phyloP scores from a whole-genome alignment of 805 yeast genomes.

The Starmerella bombi region DNA sequence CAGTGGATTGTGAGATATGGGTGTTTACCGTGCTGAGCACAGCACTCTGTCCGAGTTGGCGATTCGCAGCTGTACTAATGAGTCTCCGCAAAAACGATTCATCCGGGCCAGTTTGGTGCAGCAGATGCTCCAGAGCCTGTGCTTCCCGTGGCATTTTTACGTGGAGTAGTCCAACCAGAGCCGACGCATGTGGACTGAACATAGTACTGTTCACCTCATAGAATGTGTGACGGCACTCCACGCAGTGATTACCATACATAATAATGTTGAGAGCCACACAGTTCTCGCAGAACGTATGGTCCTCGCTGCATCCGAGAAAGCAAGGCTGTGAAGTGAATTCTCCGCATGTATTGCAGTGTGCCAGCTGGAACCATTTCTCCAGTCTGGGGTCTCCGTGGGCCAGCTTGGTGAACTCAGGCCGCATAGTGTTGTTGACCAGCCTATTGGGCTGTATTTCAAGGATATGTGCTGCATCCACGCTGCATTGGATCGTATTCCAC shows the following conservation, averaged over 20 bases:
- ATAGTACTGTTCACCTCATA: neutral
- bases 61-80: too few relatives aligned
- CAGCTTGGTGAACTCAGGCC: slow-evolving; percentile 2
- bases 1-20: neutral
- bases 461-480: too few relatives aligned
- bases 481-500: too few relatives aligned
- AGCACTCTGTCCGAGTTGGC: too few relatives aligned
- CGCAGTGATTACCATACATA: slow-evolving; percentile 3
- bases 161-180: slow-evolving; percentile 4
- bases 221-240: slow-evolving; percentile 5
- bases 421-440: slow-evolving; percentile 2
- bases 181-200: slow-evolving; percentile 7
- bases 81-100: too few relatives aligned
- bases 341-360: slow-evolving; percentile 9
- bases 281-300: slow-evolving; percentile 10
- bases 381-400: slow-evolving; percentile 6
- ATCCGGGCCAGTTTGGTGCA: too few relatives aligned
- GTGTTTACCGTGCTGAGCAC: neutral
- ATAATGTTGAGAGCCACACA: slow-evolving; percentile 4
- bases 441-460: too few relatives aligned
- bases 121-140: too few relatives aligned
- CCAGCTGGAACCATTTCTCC: slow-evolving; percentile 7
- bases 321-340: slow-evolving; percentile 8
- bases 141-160: neutral
- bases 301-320: slow-evolving; percentile 7